These are phyloP conservation scores for Chytriomyces sp. DNA, from an alignment of 192 early-diverging fungal species.

Conservation along the genomic window DNA sequence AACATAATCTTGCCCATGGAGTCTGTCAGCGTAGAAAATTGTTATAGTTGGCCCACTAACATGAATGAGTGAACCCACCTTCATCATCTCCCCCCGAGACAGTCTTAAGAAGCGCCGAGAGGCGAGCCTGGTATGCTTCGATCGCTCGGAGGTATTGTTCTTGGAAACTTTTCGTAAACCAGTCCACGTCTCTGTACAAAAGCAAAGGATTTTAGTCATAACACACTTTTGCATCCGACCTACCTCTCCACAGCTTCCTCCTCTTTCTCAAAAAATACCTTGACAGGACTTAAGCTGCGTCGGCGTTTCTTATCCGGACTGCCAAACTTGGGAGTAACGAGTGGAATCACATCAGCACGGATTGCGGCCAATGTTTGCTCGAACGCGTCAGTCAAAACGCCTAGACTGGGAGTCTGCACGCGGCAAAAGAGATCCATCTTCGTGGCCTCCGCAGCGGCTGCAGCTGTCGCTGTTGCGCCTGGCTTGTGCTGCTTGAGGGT, in stretches of 20 bases:
- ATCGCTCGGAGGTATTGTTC: slow-evolving; percentile 21
- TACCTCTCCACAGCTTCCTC: not conserved
- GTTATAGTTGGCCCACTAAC: not conserved
- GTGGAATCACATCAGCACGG: not conserved
- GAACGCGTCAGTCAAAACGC: not conserved
- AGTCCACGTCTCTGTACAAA: slow-evolving; percentile 3
- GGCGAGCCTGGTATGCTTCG: not conserved
- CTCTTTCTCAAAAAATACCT: not conserved
- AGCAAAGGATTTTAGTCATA: not conserved
- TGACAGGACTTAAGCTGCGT: not conserved
- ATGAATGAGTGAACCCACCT: not conserved
- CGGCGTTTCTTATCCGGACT: slow-evolving; percentile 2
- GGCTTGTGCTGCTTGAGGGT: not conserved
- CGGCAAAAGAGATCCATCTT: slow-evolving; percentile 1
- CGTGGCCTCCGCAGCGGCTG: not conserved
- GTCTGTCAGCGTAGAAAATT: not conserved
- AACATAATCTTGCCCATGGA: slow-evolving; percentile 3
- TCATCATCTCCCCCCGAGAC: not conserved
- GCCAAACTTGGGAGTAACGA: not conserved
- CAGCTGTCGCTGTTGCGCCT: not conserved
- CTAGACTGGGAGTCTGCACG: not conserved
- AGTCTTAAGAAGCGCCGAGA: not conserved
- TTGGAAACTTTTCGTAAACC: slow-evolving; percentile 2
- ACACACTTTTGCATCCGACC: not conserved
- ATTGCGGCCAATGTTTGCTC: not conserved